These are phyloP conservation scores for Dothistroma septosporum DNA, from an alignment of 2,329 filamentous ascomycete genomes.

Conservation along the genomic window DNA sequence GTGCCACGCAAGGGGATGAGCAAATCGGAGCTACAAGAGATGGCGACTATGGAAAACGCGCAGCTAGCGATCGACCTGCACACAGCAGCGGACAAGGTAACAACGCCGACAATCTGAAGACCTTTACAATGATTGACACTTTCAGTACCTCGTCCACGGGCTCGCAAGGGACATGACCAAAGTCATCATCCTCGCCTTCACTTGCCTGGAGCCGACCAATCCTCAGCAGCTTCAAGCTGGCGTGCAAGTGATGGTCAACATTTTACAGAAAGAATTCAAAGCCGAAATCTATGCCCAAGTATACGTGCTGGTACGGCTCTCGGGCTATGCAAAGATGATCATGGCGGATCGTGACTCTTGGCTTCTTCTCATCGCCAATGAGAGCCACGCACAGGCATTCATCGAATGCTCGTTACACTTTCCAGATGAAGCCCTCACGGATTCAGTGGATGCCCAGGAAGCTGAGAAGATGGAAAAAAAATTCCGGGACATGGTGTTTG, in stretches of 20 bases:
- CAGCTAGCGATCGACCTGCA: neutral
- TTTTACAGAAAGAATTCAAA: neutral
- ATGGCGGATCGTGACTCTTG: neutral
- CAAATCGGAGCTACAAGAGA: neutral
- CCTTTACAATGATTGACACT: neutral
- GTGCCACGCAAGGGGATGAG: neutral
- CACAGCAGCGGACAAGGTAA: neutral
- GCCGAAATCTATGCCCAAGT: neutral
- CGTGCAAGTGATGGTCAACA: neutral
- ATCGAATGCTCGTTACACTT: neutral
- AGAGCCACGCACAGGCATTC: neutral
- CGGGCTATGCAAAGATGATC: neutral
- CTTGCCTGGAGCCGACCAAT: neutral
- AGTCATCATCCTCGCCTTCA: neutral
- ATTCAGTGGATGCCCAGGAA: neutral
- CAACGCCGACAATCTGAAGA: neutral
- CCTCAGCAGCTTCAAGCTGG: neutral
- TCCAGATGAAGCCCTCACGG: neutral
- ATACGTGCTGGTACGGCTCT: neutral
- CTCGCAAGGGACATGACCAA: neutral
- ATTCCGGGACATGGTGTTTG: neutral
- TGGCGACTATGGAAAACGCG: neutral
- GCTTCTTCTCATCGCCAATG: neutral
- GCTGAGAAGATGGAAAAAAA: neutral
- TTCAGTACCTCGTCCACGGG: neutral